Percentiles rank a stretch among this genome's conserved stretches.
Conservation (phyloP, 352 stramenopile species). For the Pythium folliculosum region DNA sequence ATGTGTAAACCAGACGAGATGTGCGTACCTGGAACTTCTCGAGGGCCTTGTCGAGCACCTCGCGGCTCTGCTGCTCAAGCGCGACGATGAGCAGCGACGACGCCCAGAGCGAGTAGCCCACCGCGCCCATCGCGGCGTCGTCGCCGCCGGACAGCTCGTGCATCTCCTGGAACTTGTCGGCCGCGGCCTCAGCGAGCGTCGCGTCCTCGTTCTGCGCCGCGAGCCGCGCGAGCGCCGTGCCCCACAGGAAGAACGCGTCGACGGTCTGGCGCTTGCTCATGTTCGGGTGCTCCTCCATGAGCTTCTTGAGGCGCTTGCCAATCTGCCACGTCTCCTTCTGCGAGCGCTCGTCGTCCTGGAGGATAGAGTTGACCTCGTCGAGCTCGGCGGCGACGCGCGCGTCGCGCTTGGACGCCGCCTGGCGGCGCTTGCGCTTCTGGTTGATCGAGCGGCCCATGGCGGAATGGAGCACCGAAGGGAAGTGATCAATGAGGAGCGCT, state of each 20-base stretch:
- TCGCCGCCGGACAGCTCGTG: conserved; percentile 43
- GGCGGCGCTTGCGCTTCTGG: conserved; percentile 28
- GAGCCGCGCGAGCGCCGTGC: conserved; percentile 69
- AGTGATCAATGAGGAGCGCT: neutral
- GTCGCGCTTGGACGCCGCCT: conserved; percentile 19
- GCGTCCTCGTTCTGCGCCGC: conserved; percentile 77
- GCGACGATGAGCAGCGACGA: conserved; percentile 78
- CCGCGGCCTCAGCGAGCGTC: conserved; percentile 65
- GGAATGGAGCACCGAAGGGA: too few species aligned
- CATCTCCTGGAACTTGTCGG: conserved; percentile 86
- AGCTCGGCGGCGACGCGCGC: conserved; percentile 30
- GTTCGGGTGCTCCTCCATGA: conserved; percentile 60
- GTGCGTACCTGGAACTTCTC: conserved; percentile 51
- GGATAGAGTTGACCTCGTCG: conserved; percentile 37
- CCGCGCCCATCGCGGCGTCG: conserved; percentile 66
- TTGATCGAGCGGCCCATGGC: conserved; percentile 21
- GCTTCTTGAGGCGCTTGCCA: conserved; percentile 79
- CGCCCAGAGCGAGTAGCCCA: conserved; percentile 79
- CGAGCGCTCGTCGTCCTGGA: conserved; percentile 39
- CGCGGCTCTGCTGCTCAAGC: conserved; percentile 60
- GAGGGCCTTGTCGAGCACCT: conserved; percentile 62
- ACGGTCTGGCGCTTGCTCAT: conserved; percentile 58
- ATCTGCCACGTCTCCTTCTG: conserved; percentile 82
- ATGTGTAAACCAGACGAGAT: neutral
- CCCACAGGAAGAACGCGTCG: conserved; percentile 83